Base-by-base conservation (phyloP, 768 basidiomycete genomes). In the Suillus spraguei region DNA sequence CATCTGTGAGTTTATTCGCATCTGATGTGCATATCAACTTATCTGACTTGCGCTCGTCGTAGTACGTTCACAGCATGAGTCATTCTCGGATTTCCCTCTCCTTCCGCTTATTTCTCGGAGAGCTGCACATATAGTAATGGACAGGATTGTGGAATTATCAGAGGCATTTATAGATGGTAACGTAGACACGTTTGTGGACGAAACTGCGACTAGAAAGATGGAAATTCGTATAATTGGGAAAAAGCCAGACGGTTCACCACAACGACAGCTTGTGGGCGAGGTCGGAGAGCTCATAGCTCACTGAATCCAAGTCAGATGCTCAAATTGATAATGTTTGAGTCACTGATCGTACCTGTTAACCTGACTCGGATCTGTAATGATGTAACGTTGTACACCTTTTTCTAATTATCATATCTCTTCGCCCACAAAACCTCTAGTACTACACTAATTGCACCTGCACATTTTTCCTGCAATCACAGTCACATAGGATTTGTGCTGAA, bases 1-100 rank as follows among this genome's bases (percentile, higher is more conserved):
- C 3, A 71, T 87, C 35, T 77, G 87, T 85, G 54, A 49, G 77
- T 70, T n/a, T 49, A 10, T 60, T 60, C 33, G 56, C 22, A 22
- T 53, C 35, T 10, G 11, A 33, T 14, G 11, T n/a, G 35, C 52
- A 53, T n/a, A n/a, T n/a, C 20, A n/a, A n/a, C 60, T 55, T 59
- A 49, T 32, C 49, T 20, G 35, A 60, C 9, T 63, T 41, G 13
- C 5, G n/a, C 56, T 52, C 10, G 28, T 36, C 3, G 38, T 59
- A 74, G 75, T 67, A 47, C 63, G 71, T 46, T 67, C 63, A 14
- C 59, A 72, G 62, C 74, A 74, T 33, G 53, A 62, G 16, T 68
- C 68, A 28, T 76, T 74, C 52, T 76, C 75, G n/a, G 73, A 74
- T 62, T 73, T 73, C n/a, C 35, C 39, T 33, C 47, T 67, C 52